Evolutionary conservation across 2,329 filamentous ascomycete species (phyloP).

Genomic region (Colletotrichum gloeosporioides): DNA sequence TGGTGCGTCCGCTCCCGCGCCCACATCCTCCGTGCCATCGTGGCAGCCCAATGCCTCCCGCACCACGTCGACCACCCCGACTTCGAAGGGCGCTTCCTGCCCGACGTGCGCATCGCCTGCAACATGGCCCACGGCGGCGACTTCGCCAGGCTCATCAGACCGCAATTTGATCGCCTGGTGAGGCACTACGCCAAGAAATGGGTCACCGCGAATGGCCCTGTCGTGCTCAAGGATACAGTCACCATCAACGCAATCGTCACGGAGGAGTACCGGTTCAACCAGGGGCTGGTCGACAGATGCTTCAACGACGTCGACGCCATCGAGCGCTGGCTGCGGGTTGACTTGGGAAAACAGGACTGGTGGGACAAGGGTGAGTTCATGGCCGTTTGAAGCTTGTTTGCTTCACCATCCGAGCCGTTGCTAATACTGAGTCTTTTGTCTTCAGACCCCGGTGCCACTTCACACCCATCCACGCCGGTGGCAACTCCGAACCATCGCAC

Average conservation of each 20-base stretch:
- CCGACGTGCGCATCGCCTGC: background rate
- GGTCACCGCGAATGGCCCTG: background rate
- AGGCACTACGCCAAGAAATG: background rate
- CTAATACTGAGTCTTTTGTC: background rate
- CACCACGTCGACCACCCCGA: background rate
- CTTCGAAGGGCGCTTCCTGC: background rate
- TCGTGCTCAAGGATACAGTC: background rate
- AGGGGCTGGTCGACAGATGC: background rate
- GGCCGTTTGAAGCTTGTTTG: background rate
- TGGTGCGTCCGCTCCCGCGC: background rate
- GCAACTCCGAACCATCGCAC: background rate
- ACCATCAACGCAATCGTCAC: background rate
- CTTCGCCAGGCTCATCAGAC: background rate
- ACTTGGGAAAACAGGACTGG: background rate
- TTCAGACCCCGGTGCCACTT: background rate
- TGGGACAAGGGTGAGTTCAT: background rate
- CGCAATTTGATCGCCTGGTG: background rate
- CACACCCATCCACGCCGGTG: background rate
- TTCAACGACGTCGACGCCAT: background rate
- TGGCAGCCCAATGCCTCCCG: background rate
- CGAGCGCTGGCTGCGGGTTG: background rate
- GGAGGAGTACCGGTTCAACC: background rate
- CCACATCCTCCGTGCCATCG: background rate
- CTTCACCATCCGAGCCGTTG: background rate
- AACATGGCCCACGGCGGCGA: background rate